Percentiles rank a stretch among this genome's conserved stretches.
These are phyloP conservation scores for Echinochloa phyllopogon DNA, from an alignment of 176 grass and related monocot genomes.

Conservation along the genomic window DNA sequence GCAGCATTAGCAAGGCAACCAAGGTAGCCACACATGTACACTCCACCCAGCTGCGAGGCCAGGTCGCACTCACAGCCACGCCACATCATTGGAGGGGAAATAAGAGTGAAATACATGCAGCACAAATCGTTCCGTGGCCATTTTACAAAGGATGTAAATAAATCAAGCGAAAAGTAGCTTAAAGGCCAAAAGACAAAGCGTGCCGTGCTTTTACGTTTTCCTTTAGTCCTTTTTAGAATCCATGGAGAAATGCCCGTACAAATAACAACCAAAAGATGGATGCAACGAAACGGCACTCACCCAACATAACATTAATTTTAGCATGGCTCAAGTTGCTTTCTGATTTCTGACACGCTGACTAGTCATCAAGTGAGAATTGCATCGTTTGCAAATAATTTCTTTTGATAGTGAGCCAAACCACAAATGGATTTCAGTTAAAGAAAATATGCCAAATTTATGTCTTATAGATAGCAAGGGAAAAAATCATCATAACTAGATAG, in stretches of 20 bases:
- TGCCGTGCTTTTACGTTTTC: neutral
- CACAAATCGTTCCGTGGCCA: neutral
- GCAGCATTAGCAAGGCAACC: neutral
- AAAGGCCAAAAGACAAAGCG: conserved; percentile 31
- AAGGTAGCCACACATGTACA: neutral
- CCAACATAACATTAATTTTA: conserved; percentile 2
- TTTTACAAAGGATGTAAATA: conserved; percentile 9
- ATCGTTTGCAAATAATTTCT: neutral
- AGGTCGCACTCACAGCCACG: neutral
- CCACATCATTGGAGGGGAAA: neutral
- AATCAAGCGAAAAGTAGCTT: conserved; percentile 30
- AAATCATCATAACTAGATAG: neutral
- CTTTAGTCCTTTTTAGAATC: neutral
- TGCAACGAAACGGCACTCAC: conserved; percentile 35
- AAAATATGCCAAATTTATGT: neutral
- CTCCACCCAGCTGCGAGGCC: neutral
- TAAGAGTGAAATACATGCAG: neutral
- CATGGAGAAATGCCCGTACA: neutral
- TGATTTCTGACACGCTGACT: conserved; percentile 21
- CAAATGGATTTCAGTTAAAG: neutral
- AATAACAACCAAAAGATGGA: conserved; percentile 37
- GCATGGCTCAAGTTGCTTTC: conserved; percentile 21
- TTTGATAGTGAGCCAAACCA: neutral
- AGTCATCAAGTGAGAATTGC: neutral
- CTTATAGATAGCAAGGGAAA: neutral